phyloP scores from a whole-genome alignment of 164 flowering plant genomes.

The Berberis vulgaris region DNA sequence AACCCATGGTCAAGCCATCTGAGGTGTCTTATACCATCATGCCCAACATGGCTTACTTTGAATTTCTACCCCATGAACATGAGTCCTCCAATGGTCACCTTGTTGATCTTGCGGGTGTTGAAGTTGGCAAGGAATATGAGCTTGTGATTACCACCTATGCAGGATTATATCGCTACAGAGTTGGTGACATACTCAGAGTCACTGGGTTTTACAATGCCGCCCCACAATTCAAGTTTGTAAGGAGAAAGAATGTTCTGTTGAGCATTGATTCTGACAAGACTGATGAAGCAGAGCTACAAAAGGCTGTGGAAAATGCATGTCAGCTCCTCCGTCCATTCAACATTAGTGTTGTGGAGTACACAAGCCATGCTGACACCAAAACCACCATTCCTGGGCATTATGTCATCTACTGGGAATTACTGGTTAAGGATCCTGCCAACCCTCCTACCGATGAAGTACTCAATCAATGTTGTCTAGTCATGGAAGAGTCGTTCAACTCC shows the following conservation, averaged over 20 bases:
- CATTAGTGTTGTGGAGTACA: constrained; percentile 62
- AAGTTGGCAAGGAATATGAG: constrained; percentile 64
- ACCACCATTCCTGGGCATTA: constrained; percentile 69
- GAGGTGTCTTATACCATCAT: constrained; percentile 70
- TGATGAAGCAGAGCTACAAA: constrained; percentile 67
- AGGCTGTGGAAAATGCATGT: constrained; percentile 46
- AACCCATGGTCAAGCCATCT: constrained; percentile 52
- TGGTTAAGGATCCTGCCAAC: constrained; percentile 26
- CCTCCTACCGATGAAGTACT: constrained; percentile 29
- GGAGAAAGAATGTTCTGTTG: constrained; percentile 60
- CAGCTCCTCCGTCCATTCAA: constrained; percentile 23
- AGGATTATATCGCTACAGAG: constrained; percentile 58
- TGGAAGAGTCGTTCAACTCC: constrained; percentile 70
- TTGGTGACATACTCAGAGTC: constrained; percentile 63
- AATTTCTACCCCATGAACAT: constrained; percentile 44
- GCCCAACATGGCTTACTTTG: constrained; percentile 81
- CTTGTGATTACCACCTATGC: constrained; percentile 62
- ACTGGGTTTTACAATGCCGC: constrained; percentile 60
- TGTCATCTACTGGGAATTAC: constrained; percentile 65
- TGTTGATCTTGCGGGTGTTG: constrained; percentile 49
- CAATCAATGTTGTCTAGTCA: constrained; percentile 48
- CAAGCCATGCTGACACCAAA: constrained; percentile 61
- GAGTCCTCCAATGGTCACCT: constrained; percentile 18
- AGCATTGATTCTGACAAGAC: constrained; percentile 80
- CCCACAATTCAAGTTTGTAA: constrained; percentile 52